Percentiles rank a stretch among this genome's conserved stretches.
phyloP scores from a whole-genome alignment of 2,329 filamentous ascomycete species.

The Arachnomyces sp. region DNA sequence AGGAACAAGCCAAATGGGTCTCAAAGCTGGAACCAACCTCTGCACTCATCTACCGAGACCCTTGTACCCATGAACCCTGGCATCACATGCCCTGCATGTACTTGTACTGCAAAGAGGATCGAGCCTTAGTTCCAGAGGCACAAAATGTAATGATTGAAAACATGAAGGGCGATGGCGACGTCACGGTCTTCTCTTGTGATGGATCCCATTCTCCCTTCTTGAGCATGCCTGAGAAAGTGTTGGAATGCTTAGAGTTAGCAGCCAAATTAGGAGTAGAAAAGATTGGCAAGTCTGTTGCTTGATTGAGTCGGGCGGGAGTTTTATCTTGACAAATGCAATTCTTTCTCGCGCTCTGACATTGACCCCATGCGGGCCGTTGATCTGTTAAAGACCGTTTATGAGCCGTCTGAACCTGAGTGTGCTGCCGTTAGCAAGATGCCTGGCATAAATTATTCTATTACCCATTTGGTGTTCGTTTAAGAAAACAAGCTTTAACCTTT shows the following conservation, averaged over 20 bases:
- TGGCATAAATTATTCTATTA: no score
- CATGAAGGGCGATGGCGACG: slow-evolving; percentile 18
- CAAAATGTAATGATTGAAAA: slow-evolving; percentile 26
- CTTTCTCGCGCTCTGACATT: no score
- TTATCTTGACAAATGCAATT: no score
- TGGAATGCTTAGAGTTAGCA: background rate
- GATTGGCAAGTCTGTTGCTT: no score
- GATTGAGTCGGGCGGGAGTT: no score
- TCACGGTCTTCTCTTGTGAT: slow-evolving; percentile 25
- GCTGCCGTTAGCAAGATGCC: no score
- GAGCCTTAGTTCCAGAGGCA: slow-evolving; percentile 20
- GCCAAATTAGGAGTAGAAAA: no score
- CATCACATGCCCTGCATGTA: slow-evolving; percentile 27
- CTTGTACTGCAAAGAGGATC: slow-evolving; percentile 30
- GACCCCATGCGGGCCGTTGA: no score
- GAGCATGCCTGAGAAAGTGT: slow-evolving; percentile 26
- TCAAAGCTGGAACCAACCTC: slow-evolving; percentile 18
- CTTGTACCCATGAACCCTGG: slow-evolving; percentile 25
- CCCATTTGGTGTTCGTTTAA: no score
- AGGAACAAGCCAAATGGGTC: slow-evolving; percentile 18
- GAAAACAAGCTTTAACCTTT: no score
- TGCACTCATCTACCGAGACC: slow-evolving; percentile 19
- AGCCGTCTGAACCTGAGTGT: no score
- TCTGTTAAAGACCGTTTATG: no score
- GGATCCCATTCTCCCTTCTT: slow-evolving; percentile 36